Evolutionary conservation across 2,329 filamentous ascomycete species (phyloP), one percentile per base, ranked within the genome.

Genomic region (Penicillium janthinellum): DNA sequence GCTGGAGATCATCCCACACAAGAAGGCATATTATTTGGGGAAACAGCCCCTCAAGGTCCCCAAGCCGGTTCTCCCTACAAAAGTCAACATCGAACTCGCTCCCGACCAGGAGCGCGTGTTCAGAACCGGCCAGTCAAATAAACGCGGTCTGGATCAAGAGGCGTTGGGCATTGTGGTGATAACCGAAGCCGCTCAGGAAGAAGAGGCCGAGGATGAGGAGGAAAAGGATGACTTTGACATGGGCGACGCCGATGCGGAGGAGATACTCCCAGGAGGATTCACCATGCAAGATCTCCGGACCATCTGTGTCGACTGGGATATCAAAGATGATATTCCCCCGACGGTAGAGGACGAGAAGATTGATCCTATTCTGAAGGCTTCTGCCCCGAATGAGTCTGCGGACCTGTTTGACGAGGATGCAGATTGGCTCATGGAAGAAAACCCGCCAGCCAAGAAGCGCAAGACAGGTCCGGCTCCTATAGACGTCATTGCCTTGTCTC

Each of bases 41-140:
- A 95, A 96, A 76, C 86, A 87, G 41, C 92, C 93, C 0, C 65
- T 83, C 1, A 96, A 92, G 75, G 88, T 88, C 42, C 91, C 92
- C 0, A 95, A 93, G 75, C 83, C 91, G 15, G 83, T 98, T 3
- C 84, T 92, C 5, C 92, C 92, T 0, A 93, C 90, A 20, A 99
- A 99, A 76, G 83, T 96, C 58, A 92, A 87, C 62, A 82, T 99
- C 14, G 95, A 99, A 62, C 81, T 98, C 37, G 90, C 91, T 2
- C 84, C 86, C 49, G 95, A 98, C 68, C 90, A 96, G 66, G 91
- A 96, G 74, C 92, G 92, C 67, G 82, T 85, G 28, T 99, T 98
- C 73, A 87, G 88, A 57, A 86, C 94, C n/a, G 88, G 88, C 0
- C 83, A 86, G 28, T 82, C 84, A 0, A 79, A 81, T 41, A 83